Evolutionary conservation across 352 stramenopile genomes (phyloP).

Genomic region (Plasmopara viticola): DNA sequence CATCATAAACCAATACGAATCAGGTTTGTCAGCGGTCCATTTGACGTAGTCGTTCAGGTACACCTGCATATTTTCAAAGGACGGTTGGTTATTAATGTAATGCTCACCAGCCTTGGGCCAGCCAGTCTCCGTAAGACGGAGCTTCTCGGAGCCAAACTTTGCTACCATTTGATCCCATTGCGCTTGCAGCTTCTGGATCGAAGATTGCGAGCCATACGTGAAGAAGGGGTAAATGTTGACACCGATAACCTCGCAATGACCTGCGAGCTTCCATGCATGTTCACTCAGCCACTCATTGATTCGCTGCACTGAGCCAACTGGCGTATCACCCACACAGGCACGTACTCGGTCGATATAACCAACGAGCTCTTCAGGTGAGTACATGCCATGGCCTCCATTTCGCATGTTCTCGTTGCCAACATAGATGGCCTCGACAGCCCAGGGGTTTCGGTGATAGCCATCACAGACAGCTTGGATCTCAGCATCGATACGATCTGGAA

Average conservation of each 20-base stretch:
- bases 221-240: constrained; percentile 50
- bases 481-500: constrained; percentile 24
- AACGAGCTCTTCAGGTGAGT: constrained; percentile 25
- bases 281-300: not conserved
- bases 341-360: constrained; percentile 18
- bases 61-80: constrained; percentile 31
- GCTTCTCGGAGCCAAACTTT: constrained; percentile 31
- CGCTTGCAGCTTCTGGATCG: constrained; percentile 10
- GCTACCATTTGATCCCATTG: constrained; percentile 38
- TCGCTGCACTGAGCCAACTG: constrained; percentile 2
- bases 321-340: constrained; percentile 4
- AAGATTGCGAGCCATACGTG: constrained; percentile 13
- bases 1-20: constrained; percentile 59
- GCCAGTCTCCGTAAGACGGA: constrained; percentile 45
- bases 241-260: constrained; percentile 10
- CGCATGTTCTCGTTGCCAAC: constrained; percentile 63
- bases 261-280: not conserved
- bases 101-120: constrained; percentile 31
- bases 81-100: constrained; percentile 28
- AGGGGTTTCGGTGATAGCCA: constrained; percentile 27
- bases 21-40: constrained; percentile 16
- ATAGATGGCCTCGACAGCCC: constrained; percentile 51
- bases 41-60: constrained; percentile 38
- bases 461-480: constrained; percentile 51
- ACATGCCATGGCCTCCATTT: constrained; percentile 34